Evolutionary conservation across 805 yeast genomes (phyloP), one percentile per base, ranked within the genome.

Genomic region (Citeromyces nyonsensis): DNA sequence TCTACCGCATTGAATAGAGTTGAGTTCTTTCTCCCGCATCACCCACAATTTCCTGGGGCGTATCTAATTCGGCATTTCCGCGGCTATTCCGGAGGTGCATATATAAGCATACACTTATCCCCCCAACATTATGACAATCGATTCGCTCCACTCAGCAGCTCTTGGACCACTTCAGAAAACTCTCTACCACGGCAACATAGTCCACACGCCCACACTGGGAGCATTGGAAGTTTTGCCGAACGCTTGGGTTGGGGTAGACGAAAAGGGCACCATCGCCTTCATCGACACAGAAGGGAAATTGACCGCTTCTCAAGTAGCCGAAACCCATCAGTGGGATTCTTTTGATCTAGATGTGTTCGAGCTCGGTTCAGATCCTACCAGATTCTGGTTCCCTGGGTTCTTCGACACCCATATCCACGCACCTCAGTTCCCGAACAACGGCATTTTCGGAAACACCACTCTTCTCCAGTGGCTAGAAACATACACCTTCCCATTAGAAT

Each of bases 401-500:
- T 55, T 81, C 4, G 93, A 82, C 43, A 78, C 91, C 1, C 93
- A 81, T 48, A 75, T 77, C 30, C 93, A 81, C 51, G 91, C 93
- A 2, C 74, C 93, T 3, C 93, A 81, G 51, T 81, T 69, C 44
- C 91, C 91, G 9, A 81, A 81, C 48, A 61, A 64, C 31, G 91
- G 93, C 8, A 72, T 91, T 15, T 88, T 93, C 39, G 86, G 94
- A 15, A 77, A 76, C 37, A 61, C 83, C 3, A 88, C 94, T 2
- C 59, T 91, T 28, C 57, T 91, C 35, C 94, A 88, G 40, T 91
- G 98, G 98, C 63, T 91, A 30, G 66, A 72, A 15, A 71, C 66
- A 14, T 85, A 84, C 50, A 91, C 98, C 0, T 91, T 86, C 60
- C 94, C 95, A 1, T 52, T 86, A 35, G 98, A 91, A 52, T 59